Evolutionary conservation across 441 rosid genomes (phyloP), one percentile per base, ranked within the genome.

Genomic region (Iberis amara): DNA sequence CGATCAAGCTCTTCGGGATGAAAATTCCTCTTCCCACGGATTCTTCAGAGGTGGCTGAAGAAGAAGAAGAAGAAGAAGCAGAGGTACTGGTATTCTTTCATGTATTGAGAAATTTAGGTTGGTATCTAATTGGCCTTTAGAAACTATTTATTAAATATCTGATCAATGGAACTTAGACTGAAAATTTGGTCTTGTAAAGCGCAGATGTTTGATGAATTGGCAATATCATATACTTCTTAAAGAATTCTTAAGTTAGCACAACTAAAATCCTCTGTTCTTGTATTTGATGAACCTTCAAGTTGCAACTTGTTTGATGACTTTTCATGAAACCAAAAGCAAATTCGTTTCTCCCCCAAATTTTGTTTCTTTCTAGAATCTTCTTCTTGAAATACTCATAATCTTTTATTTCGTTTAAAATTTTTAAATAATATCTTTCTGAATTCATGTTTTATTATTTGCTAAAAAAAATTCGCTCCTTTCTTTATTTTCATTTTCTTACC

Each of bases 1-100:
- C 73, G 30, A 78, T 86, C 69, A 81, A 57, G 74, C 86, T 86
- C 48, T 86, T 86, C 41, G 91, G 95, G 10, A 71, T 33, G 83
- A 75, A 78, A 45, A 79, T 86, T 39, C 68, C 77, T 13, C 48
- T 86, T 5, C 58, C 76, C 10, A 31, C 63, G 1, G 68, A 10
- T 58, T 8, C 27, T 0, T n/a, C 21, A 18, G 47, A 26, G 30
- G 30, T 38, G 23, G 46, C 32, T 27, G 23, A 27, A 36, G 33
- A 56, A 32, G 63, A 53, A 28, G 67, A 60, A 18, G 69, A 58
- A 8, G 72, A 47, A 6, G 76, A 69, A 28, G 21, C 21, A 18
- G 52, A 74, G 82, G 88, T 84, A 73, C 42, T 13, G 36, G n/a
- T n/a, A 38, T 39, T 59, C 30, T 35, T 5, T 6, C 39, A 39